Conservation (phyloP, 331 rosid species). For the Quercus phellos region DNA sequence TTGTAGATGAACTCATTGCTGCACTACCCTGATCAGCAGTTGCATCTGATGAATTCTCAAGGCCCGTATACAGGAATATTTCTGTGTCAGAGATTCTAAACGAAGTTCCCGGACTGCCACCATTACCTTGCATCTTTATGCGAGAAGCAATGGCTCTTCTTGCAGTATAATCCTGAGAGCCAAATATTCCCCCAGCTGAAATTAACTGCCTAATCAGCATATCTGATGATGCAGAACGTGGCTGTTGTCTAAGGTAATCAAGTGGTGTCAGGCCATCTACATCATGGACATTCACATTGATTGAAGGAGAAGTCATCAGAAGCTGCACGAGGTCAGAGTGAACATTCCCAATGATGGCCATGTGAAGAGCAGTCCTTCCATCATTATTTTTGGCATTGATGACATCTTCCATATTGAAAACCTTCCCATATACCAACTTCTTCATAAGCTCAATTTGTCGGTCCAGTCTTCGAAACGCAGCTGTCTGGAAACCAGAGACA, state of each 20-base stretch:
- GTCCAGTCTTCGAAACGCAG: constrained; percentile 72
- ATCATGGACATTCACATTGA: constrained; percentile 66
- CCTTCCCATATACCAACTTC: constrained; percentile 47
- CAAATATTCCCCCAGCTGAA: constrained; percentile 88
- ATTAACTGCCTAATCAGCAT: constrained; percentile 62
- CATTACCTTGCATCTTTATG: constrained; percentile 62
- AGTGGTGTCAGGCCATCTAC: constrained; percentile 75
- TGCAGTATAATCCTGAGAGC: constrained; percentile 52
- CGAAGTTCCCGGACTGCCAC: constrained; percentile 82
- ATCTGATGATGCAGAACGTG: constrained; percentile 66
- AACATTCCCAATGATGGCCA: constrained; percentile 76
- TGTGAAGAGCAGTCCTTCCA: constrained; percentile 80
- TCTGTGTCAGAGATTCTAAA: constrained; percentile 74
- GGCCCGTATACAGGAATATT: constrained; percentile 70
- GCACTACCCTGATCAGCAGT: constrained; percentile 37
- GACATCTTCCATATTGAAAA: constrained; percentile 44
- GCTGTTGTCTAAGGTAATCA: constrained; percentile 70
- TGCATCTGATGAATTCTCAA: constrained; percentile 51
- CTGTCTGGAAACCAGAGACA: constrained; percentile 75
- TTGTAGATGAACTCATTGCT: constrained; percentile 50
- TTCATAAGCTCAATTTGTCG: constrained; percentile 69
- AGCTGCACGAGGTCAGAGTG: constrained; percentile 85
- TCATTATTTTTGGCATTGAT: constrained; percentile 64
- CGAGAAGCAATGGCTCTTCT: constrained; percentile 83
- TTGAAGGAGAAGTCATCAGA: constrained; percentile 57